Percentiles rank a stretch among this genome's conserved stretches.
Conservation (phyloP, 106 monocot species). For the Dendrobium huoshanense region DNA sequence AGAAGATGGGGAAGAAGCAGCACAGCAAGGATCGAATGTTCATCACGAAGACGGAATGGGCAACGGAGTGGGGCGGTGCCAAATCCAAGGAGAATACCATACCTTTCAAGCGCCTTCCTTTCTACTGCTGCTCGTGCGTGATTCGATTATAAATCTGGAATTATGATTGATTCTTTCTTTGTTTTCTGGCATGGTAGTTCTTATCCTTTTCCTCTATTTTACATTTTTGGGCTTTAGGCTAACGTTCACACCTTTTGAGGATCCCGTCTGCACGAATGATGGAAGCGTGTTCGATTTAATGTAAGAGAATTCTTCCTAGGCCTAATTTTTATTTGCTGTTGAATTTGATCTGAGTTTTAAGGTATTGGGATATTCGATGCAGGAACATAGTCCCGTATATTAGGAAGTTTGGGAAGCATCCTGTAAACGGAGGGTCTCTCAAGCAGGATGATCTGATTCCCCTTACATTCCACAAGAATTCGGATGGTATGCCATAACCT, state of each 20-base stretch:
- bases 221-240: slow-evolving; percentile 32
- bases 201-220: neutral
- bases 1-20: slow-evolving; percentile 99
- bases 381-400: slow-evolving; percentile 30
- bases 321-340: neutral
- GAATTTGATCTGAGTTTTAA: neutral
- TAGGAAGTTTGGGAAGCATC: slow-evolving; percentile 24
- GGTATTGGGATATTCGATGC: neutral
- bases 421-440: slow-evolving; percentile 14
- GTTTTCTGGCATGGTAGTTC: slow-evolving; percentile 3
- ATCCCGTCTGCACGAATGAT: slow-evolving; percentile 85
- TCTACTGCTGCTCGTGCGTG: slow-evolving; percentile 95
- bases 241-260: slow-evolving; percentile 81
- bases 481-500: slow-evolving; percentile 11
- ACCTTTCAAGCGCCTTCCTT: slow-evolving; percentile 95
- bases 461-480: slow-evolving; percentile 28
- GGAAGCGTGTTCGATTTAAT: slow-evolving; percentile 89
- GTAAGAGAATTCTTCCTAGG: slow-evolving; percentile 25
- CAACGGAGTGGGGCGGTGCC: slow-evolving; percentile 98
- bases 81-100: slow-evolving; percentile 61
- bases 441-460: slow-evolving; percentile 27
- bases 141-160: slow-evolving; percentile 1
- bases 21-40: slow-evolving; percentile 99
- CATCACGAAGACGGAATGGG: slow-evolving; percentile 99
- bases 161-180: neutral